Percentiles rank a stretch among this genome's conserved stretches.
These are phyloP conservation scores for Bipolaris zeicola DNA, from an alignment of 2,329 filamentous ascomycete species.

Conservation along the genomic window DNA sequence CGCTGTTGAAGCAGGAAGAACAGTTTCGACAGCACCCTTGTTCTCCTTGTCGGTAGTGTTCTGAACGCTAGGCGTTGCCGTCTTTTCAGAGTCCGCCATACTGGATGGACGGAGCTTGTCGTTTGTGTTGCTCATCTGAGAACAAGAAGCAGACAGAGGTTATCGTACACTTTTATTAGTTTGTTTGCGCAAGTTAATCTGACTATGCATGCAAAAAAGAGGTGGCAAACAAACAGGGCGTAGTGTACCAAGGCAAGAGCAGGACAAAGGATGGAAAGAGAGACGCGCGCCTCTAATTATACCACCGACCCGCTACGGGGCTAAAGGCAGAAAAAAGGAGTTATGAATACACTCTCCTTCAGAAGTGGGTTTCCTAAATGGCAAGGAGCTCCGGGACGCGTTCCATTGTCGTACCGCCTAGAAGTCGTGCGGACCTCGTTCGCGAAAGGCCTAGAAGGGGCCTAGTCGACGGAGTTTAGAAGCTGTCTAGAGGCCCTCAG, in stretches of 20 bases:
- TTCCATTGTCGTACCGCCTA: neutral
- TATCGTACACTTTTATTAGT: neutral
- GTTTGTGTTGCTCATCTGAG: constrained; percentile 32
- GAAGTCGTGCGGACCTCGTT: neutral
- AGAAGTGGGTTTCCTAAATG: neutral
- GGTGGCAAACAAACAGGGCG: neutral
- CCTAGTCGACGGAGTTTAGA: neutral
- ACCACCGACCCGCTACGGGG: neutral
- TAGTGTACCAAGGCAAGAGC: neutral
- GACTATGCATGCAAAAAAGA: neutral
- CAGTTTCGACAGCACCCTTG: constrained; percentile 33
- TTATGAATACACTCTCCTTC: neutral
- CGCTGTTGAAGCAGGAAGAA: constrained; percentile 27
- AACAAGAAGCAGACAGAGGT: neutral
- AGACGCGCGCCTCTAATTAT: constrained; percentile 1
- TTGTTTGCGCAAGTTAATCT: neutral
- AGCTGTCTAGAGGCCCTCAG: too few relatives aligned
- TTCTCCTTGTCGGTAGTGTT: constrained; percentile 30
- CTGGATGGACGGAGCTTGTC: constrained; percentile 35
- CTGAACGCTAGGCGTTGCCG: constrained; percentile 35
- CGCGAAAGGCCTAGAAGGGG: neutral
- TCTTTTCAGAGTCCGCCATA: constrained; percentile 43
- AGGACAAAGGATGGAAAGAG: neutral
- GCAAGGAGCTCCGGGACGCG: neutral
- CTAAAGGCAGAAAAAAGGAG: neutral